Base-by-base conservation (phyloP, 805 yeast genomes). In the Citeromyces nyonsensis region DNA sequence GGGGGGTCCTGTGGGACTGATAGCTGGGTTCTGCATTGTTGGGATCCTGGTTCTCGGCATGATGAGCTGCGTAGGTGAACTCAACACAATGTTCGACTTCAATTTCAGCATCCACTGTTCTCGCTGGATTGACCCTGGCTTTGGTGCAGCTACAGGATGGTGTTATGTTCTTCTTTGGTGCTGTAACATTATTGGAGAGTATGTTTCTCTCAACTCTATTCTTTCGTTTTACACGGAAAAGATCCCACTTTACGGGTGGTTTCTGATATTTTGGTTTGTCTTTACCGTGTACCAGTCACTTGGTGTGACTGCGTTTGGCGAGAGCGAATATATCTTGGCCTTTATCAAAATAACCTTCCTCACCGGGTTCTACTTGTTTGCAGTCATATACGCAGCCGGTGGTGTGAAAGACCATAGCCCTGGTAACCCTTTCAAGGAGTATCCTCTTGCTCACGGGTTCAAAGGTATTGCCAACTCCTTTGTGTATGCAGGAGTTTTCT, bases 401-500 rank as follows among this genome's bases (percentile, higher is more conserved):
- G 57, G 55, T 26, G 44, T 51, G 28, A 36, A 35, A 18, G 44
- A 35, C 15, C 44, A 51, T 33, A 37, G 38, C 5, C 54, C 54
- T n/a, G 54, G 42, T 8, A 45, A 52, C 28, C 53, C 53, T 20
- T 51, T 45, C 31, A 42, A 40, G 4, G 37, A 48, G 13, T 43
- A 36, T 33, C 55, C 56, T 3, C 54, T 66, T 35, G 52, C 54
- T 3, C 40, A 52, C 30, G 73, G 73, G 1, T 67, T 67, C 49
- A 65, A 63, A 39, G 64, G 70, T 30, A 59, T 73, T 29, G 78
- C 70, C 1, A 59, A 58, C 35, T 67, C 69, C 4, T 71, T 71
- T 42, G 72, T 69, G 4, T 69, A 61, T 44, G 69, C 73, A 29
- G 65, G 73, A 20, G 68, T 74, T 3, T 69, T 70, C 40, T 70